These are phyloP conservation scores for Rhodotorula kratochvilovae DNA, from an alignment of 768 basidiomycete genomes.

Conservation along the genomic window DNA sequence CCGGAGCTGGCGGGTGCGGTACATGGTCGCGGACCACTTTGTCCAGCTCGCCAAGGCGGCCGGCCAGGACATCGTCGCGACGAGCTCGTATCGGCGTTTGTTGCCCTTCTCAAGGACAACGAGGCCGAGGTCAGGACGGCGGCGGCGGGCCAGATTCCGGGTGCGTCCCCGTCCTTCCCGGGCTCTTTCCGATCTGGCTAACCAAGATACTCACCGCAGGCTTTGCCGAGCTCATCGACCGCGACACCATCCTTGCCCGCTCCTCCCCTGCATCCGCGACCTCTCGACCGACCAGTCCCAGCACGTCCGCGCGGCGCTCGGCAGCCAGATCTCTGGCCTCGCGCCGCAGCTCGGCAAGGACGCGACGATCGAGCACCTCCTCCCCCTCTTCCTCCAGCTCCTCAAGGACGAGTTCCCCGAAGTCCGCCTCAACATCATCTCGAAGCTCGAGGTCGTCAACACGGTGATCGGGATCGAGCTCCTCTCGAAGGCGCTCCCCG, in stretches of 20 bases:
- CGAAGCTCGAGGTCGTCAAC: slow-evolving; percentile 95
- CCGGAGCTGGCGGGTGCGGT: slow-evolving; percentile 97
- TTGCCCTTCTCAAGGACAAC: slow-evolving; percentile 91
- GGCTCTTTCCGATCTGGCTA: neutral
- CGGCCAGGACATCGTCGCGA: slow-evolving; percentile 84
- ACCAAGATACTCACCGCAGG: slow-evolving; percentile 53
- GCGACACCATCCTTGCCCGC: slow-evolving; percentile 87
- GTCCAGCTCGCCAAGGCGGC: slow-evolving; percentile 94
- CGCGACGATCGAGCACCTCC: slow-evolving; percentile 89
- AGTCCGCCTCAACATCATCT: slow-evolving; percentile 94
- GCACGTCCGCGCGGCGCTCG: slow-evolving; percentile 93
- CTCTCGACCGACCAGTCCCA: slow-evolving; percentile 89
- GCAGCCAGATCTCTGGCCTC: slow-evolving; percentile 90
- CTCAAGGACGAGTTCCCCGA: slow-evolving; percentile 99
- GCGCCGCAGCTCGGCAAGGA: slow-evolving; percentile 90
- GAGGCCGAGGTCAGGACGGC: slow-evolving; percentile 98
- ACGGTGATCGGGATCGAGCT: slow-evolving; percentile 95
- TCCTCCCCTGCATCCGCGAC: slow-evolving; percentile 92
- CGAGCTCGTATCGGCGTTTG: slow-evolving; percentile 87
- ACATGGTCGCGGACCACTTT: slow-evolving; percentile 97
- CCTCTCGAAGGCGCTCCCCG: slow-evolving; percentile 88
- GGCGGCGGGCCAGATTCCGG: slow-evolving; percentile 92
- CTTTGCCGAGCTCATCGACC: slow-evolving; percentile 87
- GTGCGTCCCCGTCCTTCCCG: slow-evolving; percentile 50
- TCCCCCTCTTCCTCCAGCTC: slow-evolving; percentile 91